Conservation (phyloP, 306 rosid genomes). For the Prinsepia uniflora region DNA sequence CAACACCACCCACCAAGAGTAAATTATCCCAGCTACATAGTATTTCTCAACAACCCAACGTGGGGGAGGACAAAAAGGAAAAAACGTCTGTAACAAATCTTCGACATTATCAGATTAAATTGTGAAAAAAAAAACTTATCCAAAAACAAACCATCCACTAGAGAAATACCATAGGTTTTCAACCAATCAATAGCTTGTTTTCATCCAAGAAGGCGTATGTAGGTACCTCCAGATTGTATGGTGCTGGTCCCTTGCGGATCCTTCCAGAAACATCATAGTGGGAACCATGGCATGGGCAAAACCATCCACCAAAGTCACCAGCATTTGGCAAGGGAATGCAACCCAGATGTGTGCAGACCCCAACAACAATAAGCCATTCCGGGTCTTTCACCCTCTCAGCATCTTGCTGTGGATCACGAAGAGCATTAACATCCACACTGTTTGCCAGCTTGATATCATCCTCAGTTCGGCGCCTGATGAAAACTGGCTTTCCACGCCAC, state of each 20-base stretch:
- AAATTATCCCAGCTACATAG: constrained; percentile 31
- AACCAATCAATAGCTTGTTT: constrained; percentile 70
- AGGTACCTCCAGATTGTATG: constrained; percentile 86
- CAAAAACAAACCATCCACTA: not conserved
- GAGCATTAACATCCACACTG: constrained; percentile 66
- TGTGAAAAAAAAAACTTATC: constrained; percentile 16
- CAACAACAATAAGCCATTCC: constrained; percentile 78
- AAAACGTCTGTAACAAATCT: constrained; percentile 39
- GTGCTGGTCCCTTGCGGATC: constrained; percentile 86
- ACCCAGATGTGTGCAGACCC: constrained; percentile 86
- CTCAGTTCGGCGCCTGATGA: constrained; percentile 80
- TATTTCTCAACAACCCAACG: constrained; percentile 28
- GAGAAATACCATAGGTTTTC: constrained; percentile 25
- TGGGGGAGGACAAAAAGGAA: constrained; percentile 16
- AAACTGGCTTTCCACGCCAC: constrained; percentile 92
- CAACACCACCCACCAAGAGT: constrained; percentile 29
- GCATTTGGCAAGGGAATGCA: constrained; percentile 93
- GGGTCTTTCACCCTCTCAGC: constrained; percentile 73
- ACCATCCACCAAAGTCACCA: constrained; percentile 88
- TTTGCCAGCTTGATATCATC: constrained; percentile 73
- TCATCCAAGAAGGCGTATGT: constrained; percentile 66
- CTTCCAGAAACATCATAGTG: constrained; percentile 83
- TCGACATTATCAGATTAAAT: constrained; percentile 49
- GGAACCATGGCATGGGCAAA: constrained; percentile 91
- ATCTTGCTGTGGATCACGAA: constrained; percentile 74